Conservation (phyloP, 768 basidiomycete genomes). For the Podaxis sp. region DNA sequence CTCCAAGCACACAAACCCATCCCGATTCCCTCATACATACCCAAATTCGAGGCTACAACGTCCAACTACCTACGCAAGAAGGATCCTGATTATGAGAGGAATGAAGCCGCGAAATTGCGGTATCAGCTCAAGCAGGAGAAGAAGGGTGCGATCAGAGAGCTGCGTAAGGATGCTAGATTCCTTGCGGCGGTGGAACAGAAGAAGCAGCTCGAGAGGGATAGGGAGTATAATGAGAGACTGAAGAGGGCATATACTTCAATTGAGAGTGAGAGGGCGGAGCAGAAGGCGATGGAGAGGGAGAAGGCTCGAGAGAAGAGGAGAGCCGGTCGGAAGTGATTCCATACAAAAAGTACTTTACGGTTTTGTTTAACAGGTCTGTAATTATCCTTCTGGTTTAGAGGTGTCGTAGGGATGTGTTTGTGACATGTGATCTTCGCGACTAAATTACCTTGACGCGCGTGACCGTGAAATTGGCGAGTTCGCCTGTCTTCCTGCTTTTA, state of each 20-base stretch:
- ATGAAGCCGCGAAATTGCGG: conserved; percentile 82
- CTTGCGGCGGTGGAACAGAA: conserved; percentile 85
- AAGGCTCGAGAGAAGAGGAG: conserved; percentile 76
- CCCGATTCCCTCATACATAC: conserved; percentile 89
- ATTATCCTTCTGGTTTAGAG: background rate
- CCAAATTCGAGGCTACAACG: conserved; percentile 82
- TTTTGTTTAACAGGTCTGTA: background rate
- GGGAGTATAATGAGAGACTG: conserved; percentile 77
- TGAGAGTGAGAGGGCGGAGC: conserved; percentile 89
- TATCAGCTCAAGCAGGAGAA: conserved; percentile 91
- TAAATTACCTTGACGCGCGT: background rate
- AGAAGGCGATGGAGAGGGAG: conserved; percentile 88
- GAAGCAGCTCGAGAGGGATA: conserved; percentile 84
- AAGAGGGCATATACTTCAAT: conserved; percentile 75
- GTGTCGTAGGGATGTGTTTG: background rate
- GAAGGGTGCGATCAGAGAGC: conserved; percentile 95
- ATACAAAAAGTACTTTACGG: background rate
- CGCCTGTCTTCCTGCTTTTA: background rate
- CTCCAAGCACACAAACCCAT: conserved; percentile 96
- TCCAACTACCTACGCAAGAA: conserved; percentile 77
- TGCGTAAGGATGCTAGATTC: conserved; percentile 94
- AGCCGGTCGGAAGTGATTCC: conserved; percentile 67
- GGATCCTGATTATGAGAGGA: conserved; percentile 92
- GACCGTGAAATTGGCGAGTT: background rate
- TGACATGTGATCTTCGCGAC: conserved; percentile 7